These are phyloP conservation scores for Moesziomyces sp. DNA, from an alignment of 1,284 basidiomycete genomes.

Conservation along the genomic window DNA sequence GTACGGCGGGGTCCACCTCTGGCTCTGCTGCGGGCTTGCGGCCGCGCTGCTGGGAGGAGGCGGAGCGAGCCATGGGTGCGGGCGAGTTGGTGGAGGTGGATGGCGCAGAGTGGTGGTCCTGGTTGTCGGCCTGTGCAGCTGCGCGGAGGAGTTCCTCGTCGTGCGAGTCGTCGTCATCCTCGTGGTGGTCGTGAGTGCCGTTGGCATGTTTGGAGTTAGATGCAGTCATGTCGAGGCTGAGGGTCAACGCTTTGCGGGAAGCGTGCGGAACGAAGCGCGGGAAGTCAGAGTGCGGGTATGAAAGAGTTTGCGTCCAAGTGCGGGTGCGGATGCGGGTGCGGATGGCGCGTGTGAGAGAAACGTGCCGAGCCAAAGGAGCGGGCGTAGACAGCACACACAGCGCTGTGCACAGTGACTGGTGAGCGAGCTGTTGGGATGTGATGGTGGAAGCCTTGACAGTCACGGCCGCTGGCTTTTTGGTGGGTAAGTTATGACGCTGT, in stretches of 20 bases:
- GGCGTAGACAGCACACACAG: neutral
- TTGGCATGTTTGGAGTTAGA: conserved; percentile 9
- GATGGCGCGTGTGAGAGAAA: no score
- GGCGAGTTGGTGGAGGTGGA: conserved; percentile 20
- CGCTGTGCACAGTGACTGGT: conserved; percentile 1
- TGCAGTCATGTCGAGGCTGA: conserved; percentile 3
- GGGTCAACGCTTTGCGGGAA: conserved; percentile 2
- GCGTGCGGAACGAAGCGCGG: conserved; percentile 5
- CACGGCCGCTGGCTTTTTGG: no score
- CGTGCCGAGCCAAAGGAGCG: no score
- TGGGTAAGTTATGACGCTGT: no score
- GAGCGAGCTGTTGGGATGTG: neutral
- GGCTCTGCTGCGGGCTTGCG: conserved; percentile 17
- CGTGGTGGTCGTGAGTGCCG: conserved; percentile 11
- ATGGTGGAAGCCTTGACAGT: neutral
- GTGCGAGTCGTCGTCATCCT: conserved; percentile 34
- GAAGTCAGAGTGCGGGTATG: no score
- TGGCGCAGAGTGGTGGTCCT: conserved; percentile 16
- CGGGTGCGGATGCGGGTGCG: no score
- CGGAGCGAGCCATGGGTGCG: conserved; percentile 24
- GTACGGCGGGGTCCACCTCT: conserved; percentile 36
- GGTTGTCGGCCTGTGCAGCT: conserved; percentile 38
- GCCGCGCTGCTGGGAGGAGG: conserved; percentile 10
- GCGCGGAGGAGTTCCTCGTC: conserved; percentile 72
- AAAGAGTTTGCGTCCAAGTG: no score